Evolutionary conservation across 768 basidiomycete species (phyloP).

Genomic region (Tremella mesenterica): DNA sequence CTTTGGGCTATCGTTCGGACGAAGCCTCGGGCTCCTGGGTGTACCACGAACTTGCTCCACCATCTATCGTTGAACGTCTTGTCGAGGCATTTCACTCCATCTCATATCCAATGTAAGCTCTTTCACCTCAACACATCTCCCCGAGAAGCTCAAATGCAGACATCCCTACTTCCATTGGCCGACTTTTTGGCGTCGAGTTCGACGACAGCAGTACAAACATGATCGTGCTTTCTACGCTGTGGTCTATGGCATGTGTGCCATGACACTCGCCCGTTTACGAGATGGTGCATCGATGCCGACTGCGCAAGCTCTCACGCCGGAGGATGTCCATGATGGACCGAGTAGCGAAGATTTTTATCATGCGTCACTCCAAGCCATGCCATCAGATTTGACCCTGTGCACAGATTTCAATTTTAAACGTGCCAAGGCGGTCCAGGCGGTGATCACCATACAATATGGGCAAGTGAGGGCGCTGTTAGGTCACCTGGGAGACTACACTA

Average conservation of each 20-base stretch:
- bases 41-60: slow-evolving; percentile 10
- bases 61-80: slow-evolving; percentile 11
- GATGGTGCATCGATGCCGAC: slow-evolving; percentile 12
- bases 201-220: slow-evolving; percentile 4
- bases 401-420: slow-evolving; percentile 31
- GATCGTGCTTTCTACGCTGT: slow-evolving; percentile 13
- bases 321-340: background rate
- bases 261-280: slow-evolving; percentile 12
- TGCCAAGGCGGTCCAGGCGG: slow-evolving; percentile 21
- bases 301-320: background rate
- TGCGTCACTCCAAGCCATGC: slow-evolving; percentile 16
- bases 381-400: slow-evolving; percentile 12
- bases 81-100: slow-evolving; percentile 12
- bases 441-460: slow-evolving; percentile 31
- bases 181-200: slow-evolving; percentile 5
- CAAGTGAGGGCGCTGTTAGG: slow-evolving; percentile 10
- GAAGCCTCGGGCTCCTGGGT: slow-evolving; percentile 2
- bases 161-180: slow-evolving; percentile 22
- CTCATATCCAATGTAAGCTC: slow-evolving; percentile 28
- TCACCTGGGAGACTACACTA: slow-evolving; percentile 29
- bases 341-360: slow-evolving; percentile 26
- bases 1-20: background rate
- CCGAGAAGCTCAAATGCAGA: background rate
- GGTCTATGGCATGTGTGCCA: slow-evolving; percentile 17
- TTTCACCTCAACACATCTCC: background rate